Conservation (phyloP, 2,329 filamentous ascomycete genomes). For the Alternaria arborescens region DNA sequence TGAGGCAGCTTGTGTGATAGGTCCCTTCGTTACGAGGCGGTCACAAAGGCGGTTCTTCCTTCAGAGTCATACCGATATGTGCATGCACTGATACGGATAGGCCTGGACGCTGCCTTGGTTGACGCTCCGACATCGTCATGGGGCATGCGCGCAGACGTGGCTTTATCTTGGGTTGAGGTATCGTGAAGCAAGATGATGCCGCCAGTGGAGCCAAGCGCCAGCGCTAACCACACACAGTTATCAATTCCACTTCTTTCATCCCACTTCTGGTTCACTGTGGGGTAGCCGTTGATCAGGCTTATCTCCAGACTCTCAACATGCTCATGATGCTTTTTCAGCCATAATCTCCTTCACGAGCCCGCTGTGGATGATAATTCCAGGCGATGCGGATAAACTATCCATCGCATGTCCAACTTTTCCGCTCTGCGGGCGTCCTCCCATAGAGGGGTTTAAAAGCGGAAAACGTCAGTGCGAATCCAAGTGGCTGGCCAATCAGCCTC, state of each 20-base stretch:
- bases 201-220: conserved; percentile 11
- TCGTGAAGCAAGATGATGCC: conserved; percentile 34
- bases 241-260: conserved; percentile 19
- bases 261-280: conserved; percentile 26
- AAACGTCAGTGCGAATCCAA: conserved; percentile 5
- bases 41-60: not conserved
- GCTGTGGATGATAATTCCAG: conserved; percentile 13
- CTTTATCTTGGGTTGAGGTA: conserved; percentile 32
- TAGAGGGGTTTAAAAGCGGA: conserved; percentile 24
- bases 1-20: not conserved
- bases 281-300: conserved; percentile 26
- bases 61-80: not conserved
- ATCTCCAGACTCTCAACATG: conserved; percentile 20
- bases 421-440: conserved; percentile 37
- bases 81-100: conserved; percentile 5
- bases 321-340: conserved; percentile 15
- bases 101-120: not conserved
- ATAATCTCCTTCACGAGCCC: conserved; percentile 11
- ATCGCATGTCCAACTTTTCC: conserved; percentile 37
- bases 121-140: conserved; percentile 26
- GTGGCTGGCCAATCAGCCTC: conserved; percentile 32
- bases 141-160: conserved; percentile 24
- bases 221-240: conserved; percentile 23
- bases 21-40: not conserved
- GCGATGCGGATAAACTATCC: conserved; percentile 16